Base-by-base conservation (phyloP, 257 asterid genomes). In the Sherardia arvensis region DNA sequence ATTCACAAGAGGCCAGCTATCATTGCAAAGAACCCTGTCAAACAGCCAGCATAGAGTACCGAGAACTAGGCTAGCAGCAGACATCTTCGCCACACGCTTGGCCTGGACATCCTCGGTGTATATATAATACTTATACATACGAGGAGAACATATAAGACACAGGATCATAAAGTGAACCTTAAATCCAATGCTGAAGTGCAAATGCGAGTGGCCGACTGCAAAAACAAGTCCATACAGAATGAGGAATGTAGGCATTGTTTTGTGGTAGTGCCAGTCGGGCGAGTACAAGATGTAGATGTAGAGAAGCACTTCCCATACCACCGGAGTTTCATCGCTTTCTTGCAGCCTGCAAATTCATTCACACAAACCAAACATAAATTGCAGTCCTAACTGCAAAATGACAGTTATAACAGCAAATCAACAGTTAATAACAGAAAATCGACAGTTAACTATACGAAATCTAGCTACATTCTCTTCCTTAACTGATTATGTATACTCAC, bases 251-350 rank as follows among this genome's bases (percentile, higher is more conserved):
- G 75, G 75, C 70, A 71, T 71, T 64, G 71, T 65, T 58, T 62
- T 71, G 57, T 18, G 75, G 15, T 71, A 71, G 54, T 71, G 75
- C 75, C 71, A 71, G 18, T 65, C 71, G 1, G 71, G 71, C 0
- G 70, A 71, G 67, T 71, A 71, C 53, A 71, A 48, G 59, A 71
- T 53, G 29, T 59, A 71, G 14, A 71, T 65, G 66, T 65, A 64
- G 6, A 71, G 59, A 59, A 71, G 76, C 23, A 64, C 60, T 59
- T 71, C 76, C 76, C 76, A 71, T 20, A 71, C 66, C 28, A 71
- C 48, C 1, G 76, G 76, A 43, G 76, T 71, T 58, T 65, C 76
- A 65, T 71, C 76, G 53, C 76, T 66, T 71, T 71, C 67, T 43
- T 71, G 71, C 28, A 64, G 66, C 71, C 76, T 71, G 76, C 34